Percentiles rank a stretch among this genome's conserved stretches.
These are phyloP conservation scores for Daldinia bambusicola DNA, from an alignment of 495 filamentous ascomycete genomes.

Conservation along the genomic window DNA sequence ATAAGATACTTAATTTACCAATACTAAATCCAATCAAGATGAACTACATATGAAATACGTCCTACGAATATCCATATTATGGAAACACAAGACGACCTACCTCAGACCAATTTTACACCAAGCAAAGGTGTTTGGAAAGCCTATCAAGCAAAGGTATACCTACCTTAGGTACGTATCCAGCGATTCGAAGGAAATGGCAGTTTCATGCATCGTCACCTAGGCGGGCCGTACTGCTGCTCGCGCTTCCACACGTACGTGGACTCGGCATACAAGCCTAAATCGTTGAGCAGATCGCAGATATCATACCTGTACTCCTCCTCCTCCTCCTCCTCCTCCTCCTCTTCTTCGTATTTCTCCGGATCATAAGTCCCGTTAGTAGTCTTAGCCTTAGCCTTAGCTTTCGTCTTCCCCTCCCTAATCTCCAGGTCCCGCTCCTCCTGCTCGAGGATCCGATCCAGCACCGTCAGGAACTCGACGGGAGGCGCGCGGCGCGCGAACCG, in stretches of 20 bases:
- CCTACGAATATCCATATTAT: not conserved
- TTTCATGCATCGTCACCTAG: constrained; percentile 8
- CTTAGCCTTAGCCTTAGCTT: not conserved
- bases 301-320: constrained; percentile 26
- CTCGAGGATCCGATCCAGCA: constrained; percentile 13
- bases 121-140: not conserved
- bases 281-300: constrained; percentile 42
- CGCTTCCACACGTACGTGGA: constrained; percentile 24
- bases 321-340: not conserved
- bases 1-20: too few species aligned
- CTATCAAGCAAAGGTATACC: not conserved
- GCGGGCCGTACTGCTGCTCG: constrained; percentile 12
- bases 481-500: constrained; percentile 34
- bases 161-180: not conserved
- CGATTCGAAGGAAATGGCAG: not conserved
- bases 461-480: constrained; percentile 6
- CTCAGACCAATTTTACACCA: not conserved
- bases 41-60: not conserved
- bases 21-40: not conserved
- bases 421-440: constrained; percentile 27
- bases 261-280: constrained; percentile 40
- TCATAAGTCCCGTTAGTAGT: not conserved
- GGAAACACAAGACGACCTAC: not conserved
- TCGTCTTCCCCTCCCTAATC: not conserved
- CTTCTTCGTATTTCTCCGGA: not conserved